Percentiles rank a stretch among this genome's conserved stretches.
Evolutionary conservation across 257 asterid species (phyloP).

Genomic region (Salvia hispanica): DNA sequence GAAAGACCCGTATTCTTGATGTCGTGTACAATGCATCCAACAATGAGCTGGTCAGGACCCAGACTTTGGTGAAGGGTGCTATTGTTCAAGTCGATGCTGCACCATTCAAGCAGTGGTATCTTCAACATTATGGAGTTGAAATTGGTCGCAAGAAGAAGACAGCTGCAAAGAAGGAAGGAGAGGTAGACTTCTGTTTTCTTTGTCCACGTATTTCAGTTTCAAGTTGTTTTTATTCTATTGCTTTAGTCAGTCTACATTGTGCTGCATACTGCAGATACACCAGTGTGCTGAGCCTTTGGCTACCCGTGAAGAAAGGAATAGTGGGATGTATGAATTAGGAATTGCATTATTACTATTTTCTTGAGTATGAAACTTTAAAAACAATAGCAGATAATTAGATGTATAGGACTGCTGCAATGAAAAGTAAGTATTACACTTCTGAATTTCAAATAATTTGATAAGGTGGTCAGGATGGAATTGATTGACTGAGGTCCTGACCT

Average conservation of each 20-base stretch:
- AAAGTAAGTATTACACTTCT: no score
- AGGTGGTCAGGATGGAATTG: no score
- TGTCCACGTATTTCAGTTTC: neutral
- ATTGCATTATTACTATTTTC: no score
- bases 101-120: conserved; percentile 83
- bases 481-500: no score
- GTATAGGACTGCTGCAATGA: no score
- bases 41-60: conserved; percentile 79
- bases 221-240: neutral
- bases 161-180: conserved; percentile 69
- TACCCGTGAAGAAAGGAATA: no score
- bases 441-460: no score
- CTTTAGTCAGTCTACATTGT: neutral
- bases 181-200: conserved; percentile 31
- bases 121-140: conserved; percentile 81
- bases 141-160: conserved; percentile 76
- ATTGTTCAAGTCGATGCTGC: conserved; percentile 82
- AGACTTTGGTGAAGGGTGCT: conserved; percentile 73
- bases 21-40: conserved; percentile 76
- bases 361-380: no score
- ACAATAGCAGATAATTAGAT: no score
- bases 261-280: no score
- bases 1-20: conserved; percentile 72
- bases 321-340: no score
- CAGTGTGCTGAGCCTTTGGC: no score